phyloP scores from a whole-genome alignment of 2,329 filamentous ascomycete genomes.

The Coniochaeta hoffmannii region DNA sequence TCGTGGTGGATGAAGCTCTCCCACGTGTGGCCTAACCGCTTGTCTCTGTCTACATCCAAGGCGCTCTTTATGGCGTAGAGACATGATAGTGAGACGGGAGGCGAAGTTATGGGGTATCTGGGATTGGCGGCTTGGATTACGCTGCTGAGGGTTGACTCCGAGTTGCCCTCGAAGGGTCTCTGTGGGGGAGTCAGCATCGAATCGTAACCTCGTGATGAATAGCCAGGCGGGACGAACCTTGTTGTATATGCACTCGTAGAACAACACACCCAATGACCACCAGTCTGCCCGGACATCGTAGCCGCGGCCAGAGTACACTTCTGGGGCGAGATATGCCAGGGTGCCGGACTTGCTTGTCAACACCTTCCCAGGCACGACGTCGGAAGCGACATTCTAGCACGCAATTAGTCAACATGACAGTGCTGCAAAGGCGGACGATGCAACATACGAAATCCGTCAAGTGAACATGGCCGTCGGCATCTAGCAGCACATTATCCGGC shows the following conservation, averaged over 20 bases:
- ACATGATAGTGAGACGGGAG: constrained; percentile 81
- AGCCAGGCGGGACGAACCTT: constrained; percentile 51
- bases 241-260: constrained; percentile 99
- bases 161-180: constrained; percentile 89
- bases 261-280: constrained; percentile 98
- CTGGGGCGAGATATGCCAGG: constrained; percentile 87
- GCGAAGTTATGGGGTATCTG: constrained; percentile 86
- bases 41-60: constrained; percentile 70
- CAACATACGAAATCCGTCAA: constrained; percentile 86
- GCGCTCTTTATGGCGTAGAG: constrained; percentile 81
- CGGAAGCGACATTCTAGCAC: constrained; percentile 84
- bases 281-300: constrained; percentile 91
- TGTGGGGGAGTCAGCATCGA: constrained; percentile 32
- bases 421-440: constrained; percentile 14
- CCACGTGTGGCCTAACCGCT: constrained; percentile 80
- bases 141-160: constrained; percentile 70
- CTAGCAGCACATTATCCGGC: constrained; percentile 83
- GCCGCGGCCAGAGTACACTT: constrained; percentile 85
- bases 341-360: constrained; percentile 96
- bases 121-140: constrained; percentile 77
- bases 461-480: constrained; percentile 89
- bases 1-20: constrained; percentile 80
- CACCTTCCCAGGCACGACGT: constrained; percentile 73
- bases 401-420: constrained; percentile 9
- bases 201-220: background rate